Conservation (phyloP, 495 filamentous ascomycete genomes). For the Lasiosphaeria miniovina region DNA sequence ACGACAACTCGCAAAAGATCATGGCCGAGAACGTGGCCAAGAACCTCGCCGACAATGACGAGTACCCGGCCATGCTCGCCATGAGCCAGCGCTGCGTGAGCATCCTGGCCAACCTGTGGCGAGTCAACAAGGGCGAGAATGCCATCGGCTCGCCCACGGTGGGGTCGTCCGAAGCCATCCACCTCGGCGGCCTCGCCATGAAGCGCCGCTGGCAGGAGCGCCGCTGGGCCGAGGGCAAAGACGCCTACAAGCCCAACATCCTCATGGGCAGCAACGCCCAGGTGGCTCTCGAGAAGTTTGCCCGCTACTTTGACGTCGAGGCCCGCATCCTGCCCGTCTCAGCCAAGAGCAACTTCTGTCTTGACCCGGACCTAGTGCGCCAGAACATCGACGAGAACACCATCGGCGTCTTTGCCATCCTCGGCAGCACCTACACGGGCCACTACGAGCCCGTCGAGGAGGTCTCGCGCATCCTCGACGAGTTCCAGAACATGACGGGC, state of each 20-base stretch:
- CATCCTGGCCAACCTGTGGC: slow-evolving; percentile 71
- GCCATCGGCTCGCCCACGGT: slow-evolving; percentile 72
- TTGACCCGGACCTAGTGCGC: slow-evolving; percentile 62
- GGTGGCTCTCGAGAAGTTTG: slow-evolving; percentile 71
- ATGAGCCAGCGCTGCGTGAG: slow-evolving; percentile 70
- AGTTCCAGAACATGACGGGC: slow-evolving; percentile 61
- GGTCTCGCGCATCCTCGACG: slow-evolving; percentile 62
- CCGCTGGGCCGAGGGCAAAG: slow-evolving; percentile 56
- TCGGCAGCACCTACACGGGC: slow-evolving; percentile 73
- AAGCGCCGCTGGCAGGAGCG: slow-evolving; percentile 74
- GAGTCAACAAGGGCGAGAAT: slow-evolving; percentile 59
- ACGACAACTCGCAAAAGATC: slow-evolving; percentile 59
- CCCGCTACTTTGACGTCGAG: slow-evolving; percentile 77
- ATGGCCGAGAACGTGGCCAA: slow-evolving; percentile 68
- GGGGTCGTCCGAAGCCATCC: slow-evolving; percentile 70
- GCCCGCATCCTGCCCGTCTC: slow-evolving; percentile 66
- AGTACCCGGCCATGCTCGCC: slow-evolving; percentile 72
- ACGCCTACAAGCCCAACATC: slow-evolving; percentile 65
- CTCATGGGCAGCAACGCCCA: slow-evolving; percentile 78
- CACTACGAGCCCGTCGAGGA: slow-evolving; percentile 75
- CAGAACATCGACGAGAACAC: slow-evolving; percentile 75
- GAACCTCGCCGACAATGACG: slow-evolving; percentile 68
- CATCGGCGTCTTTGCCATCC: slow-evolving; percentile 72
- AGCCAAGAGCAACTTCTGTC: slow-evolving; percentile 56
- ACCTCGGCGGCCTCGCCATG: slow-evolving; percentile 74